Evolutionary conservation across 331 rosid species (phyloP), one percentile per base, ranked within the genome.

Genomic region (Phaseolus coccineus): DNA sequence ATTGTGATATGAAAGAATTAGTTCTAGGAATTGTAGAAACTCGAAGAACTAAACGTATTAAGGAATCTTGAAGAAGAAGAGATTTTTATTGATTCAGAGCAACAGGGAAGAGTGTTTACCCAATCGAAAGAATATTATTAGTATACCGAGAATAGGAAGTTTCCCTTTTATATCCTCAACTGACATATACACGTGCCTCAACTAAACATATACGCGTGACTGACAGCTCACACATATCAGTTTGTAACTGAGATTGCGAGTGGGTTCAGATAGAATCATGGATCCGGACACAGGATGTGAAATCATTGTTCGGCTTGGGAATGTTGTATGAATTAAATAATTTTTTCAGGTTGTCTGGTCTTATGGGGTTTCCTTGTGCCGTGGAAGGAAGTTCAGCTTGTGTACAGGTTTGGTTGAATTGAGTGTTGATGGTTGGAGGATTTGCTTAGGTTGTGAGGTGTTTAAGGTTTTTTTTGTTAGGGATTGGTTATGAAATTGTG

Each of bases 301-400:
- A 64, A 10, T 62, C 13, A 2, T 47, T 52, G 27, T 42, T 77
- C 11, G 31, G 58, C 52, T 57, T 37, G 68, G 68, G 52, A 66
- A 35, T 47, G 35, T 78, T 31, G 76, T 19, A 31, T 53, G 56
- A 39, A 14, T 27, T 48, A 13, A 57, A 67, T 59, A 14, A 42
- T 55, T 28, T 83, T 30, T 19, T 51, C 37, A 44, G 14, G 12
- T 67, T 55, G 62, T 66, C 57, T 19, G 22, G 22, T 19, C 22
- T 19, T 19, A 19, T 19, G 22, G 22, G 22, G 22, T 64, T 70
- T 80, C 7, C 9, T 56, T 71, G 27, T 71, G 35, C 3, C 33
- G 46, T 25, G 14, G 30, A 37, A 65, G 22, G 8, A 10, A 65
- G 22, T 65, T 65, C 8, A 1, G 16, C 48, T n/a, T 65, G 4